phyloP scores from a whole-genome alignment of 1,284 basidiomycete genomes.

The Austroboletus novae-zelandiae region DNA sequence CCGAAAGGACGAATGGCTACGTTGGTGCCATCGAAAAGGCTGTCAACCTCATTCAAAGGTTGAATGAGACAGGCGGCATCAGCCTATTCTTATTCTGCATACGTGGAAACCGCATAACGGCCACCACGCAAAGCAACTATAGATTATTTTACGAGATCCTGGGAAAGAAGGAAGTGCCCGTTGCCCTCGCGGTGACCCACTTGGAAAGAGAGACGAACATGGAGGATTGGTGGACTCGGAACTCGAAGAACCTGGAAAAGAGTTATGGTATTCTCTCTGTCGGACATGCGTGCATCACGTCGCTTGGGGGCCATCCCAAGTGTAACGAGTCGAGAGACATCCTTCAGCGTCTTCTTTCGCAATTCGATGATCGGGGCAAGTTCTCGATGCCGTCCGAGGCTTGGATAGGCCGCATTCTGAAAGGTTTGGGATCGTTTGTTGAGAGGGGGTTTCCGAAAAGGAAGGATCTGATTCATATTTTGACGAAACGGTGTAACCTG shows the following conservation, averaged over 20 bases:
- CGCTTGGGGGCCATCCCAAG: conserved; percentile 18
- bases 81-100: conserved; percentile 34
- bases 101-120: conserved; percentile 28
- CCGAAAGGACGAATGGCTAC: conserved; percentile 17
- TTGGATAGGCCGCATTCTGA: conserved; percentile 27
- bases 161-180: conserved; percentile 31
- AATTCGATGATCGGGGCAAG: conserved; percentile 24
- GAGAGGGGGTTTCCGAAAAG: conserved; percentile 24
- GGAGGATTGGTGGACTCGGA: conserved; percentile 33
- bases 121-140: conserved; percentile 29
- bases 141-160: conserved; percentile 30
- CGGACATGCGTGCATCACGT: conserved; percentile 31
- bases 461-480: conserved; percentile 24
- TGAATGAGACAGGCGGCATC: conserved; percentile 28
- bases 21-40: conserved; percentile 33
- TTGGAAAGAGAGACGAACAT: conserved; percentile 30
- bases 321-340: conserved; percentile 17
- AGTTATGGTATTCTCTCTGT: conserved; percentile 18
- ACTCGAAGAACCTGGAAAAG: conserved; percentile 18
- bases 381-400: conserved; percentile 30
- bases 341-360: conserved; percentile 14
- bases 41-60: conserved; percentile 19
- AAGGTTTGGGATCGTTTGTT: conserved; percentile 19
- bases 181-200: conserved; percentile 32
- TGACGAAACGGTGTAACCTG: conserved; percentile 27